A percentile compares a stretch with the other conserved stretches of the same genome.
These are phyloP conservation scores for Suhomyces ambrosiae DNA, from an alignment of 1,139 yeast species.

Conservation along the genomic window DNA sequence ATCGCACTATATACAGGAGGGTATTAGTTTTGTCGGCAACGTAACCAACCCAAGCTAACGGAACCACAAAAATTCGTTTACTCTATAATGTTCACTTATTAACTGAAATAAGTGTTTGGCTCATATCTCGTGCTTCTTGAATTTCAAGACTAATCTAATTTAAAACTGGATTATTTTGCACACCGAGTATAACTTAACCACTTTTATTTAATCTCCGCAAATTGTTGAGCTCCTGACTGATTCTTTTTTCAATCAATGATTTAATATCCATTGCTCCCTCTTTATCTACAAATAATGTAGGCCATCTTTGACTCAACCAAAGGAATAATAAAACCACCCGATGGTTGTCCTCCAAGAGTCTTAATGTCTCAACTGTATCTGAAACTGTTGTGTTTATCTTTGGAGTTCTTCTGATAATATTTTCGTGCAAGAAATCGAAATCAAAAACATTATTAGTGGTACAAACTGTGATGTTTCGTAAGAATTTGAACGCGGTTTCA, in stretches of 20 bases:
- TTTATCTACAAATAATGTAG: constrained; percentile 73
- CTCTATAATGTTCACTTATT: too few species aligned
- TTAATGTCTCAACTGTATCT: constrained; percentile 40
- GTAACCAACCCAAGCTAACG: neutral
- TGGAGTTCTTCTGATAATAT: constrained; percentile 29
- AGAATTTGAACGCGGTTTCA: constrained; percentile 34
- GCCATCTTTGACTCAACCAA: constrained; percentile 90
- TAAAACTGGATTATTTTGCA: too few species aligned
- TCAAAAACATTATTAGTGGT: constrained; percentile 47
- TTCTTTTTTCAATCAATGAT: constrained; percentile 62
- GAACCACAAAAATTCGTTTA: neutral
- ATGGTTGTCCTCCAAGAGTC: constrained; percentile 68
- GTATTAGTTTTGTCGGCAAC: neutral
- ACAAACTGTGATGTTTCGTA: constrained; percentile 41
- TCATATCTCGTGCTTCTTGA: too few species aligned
- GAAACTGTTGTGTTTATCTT: constrained; percentile 21
- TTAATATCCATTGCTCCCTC: constrained; percentile 75
- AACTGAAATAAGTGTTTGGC: too few species aligned
- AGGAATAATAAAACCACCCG: constrained; percentile 66
- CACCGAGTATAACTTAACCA: neutral
- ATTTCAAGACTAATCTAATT: too few species aligned
- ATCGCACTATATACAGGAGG: constrained; percentile 1
- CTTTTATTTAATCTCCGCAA: constrained; percentile 29
- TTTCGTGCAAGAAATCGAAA: constrained; percentile 39
- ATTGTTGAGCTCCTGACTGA: constrained; percentile 59